Evolutionary conservation across 1,139 yeast species (phyloP), one percentile per base, ranked within the genome.

Genomic region (Geotrichum reessii): DNA sequence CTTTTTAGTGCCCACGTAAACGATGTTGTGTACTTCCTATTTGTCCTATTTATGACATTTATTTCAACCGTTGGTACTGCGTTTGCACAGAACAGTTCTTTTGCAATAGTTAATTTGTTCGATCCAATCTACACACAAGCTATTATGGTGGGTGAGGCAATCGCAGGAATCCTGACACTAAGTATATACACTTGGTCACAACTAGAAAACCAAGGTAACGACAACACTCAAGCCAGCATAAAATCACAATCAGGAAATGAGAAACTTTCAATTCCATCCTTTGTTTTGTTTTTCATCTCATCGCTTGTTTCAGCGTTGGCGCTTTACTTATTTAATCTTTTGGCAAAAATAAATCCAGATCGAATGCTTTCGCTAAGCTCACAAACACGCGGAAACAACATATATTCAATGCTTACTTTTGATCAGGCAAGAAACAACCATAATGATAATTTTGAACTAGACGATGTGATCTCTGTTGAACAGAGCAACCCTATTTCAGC

Each of bases 101-200:
- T 91, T 84, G 96, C 98, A 1, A 78, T 89, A 37, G 95, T 88
- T 2, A 88, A 87, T 67, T 85, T 87, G 2, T 78, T 84, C 70
- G 95, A 95, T 1, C 82, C 90, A 2, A 78, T 83, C 2, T 89
- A 84, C 69, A 89, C 92, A 17, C 95, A 92, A 67, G 95, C 88
- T 0, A 87, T 87, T 3, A 88, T 93, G 87, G 91, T 91, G 5
- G 99, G 99, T 0, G 97, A 93, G 71, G 97, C 96, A 0, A 76
- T 92, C 14, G 91, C 97, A 0, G 98, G 98, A 0, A 96, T 92
- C 0, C 75, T 92, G 55, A 98, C 98, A 0, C 84, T 97, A 0
- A 72, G 86, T 17, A 86, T 95, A 0, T 76, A 91, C 57, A 84
- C 92, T 53, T 56, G 82, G 1, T 82, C 92, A 1, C 46, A 47